Evolutionary conservation across 108 stramenopile genomes (phyloP).

Genomic region (Schizochytrium sp.): DNA sequence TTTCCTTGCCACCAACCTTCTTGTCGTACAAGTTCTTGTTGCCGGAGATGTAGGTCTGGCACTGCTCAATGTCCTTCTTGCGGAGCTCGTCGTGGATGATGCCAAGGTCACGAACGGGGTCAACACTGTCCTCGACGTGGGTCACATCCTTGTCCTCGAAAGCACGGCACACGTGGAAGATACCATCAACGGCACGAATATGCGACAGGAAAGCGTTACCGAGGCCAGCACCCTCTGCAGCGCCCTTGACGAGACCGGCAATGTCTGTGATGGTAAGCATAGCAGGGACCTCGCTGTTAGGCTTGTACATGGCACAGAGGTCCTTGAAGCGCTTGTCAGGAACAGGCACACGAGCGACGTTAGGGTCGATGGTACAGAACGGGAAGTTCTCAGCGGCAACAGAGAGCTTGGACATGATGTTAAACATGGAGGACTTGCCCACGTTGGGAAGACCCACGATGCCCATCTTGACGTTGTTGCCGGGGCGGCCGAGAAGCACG

Average conservation of each 20-base stretch:
- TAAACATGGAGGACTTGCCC: constrained; percentile 87
- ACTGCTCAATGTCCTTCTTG: constrained; percentile 86
- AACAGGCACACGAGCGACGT: constrained; percentile 92
- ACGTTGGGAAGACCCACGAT: constrained; percentile 93
- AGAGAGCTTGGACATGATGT: constrained; percentile 72
- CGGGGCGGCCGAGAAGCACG: constrained; percentile 72
- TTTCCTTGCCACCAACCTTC: constrained; percentile 33
- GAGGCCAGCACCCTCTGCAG: constrained; percentile 96
- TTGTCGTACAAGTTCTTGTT: constrained; percentile 60
- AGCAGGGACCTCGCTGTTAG: constrained; percentile 84
- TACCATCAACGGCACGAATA: constrained; percentile 97
- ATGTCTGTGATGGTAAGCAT: constrained; percentile 97
- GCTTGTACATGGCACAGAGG: constrained; percentile 87
- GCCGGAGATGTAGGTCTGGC: constrained; percentile 77
- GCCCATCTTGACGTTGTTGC: constrained; percentile 77
- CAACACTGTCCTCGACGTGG: constrained; percentile 98
- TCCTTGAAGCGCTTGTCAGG: constrained; percentile 98
- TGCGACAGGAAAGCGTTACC: constrained; percentile 98
- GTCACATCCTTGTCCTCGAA: constrained; percentile 97
- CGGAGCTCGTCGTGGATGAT: constrained; percentile 97
- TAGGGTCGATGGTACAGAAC: constrained; percentile 99
- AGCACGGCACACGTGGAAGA: constrained; percentile 89
- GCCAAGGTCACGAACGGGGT: constrained; percentile 98
- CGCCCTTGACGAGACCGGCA: constrained; percentile 97
- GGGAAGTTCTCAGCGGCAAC: constrained; percentile 84